Base-by-base conservation (phyloP, 1,284 basidiomycete species). In the Thecaphora frezii region DNA sequence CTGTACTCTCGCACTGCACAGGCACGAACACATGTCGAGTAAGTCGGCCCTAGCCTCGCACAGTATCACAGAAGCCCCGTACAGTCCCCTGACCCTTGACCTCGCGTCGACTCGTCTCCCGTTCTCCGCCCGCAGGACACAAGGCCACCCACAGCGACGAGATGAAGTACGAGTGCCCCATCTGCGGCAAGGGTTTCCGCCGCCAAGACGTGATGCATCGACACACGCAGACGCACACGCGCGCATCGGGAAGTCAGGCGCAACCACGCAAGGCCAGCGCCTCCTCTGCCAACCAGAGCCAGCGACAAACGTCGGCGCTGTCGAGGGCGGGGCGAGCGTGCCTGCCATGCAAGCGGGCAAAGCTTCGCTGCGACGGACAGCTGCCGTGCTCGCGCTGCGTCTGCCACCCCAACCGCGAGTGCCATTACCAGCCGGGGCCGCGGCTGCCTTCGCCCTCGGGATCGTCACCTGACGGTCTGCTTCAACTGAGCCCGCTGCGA, bases 131-230 rank as follows among this genome's bases (percentile, higher is more conserved):
- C 61, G 8, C 64, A 41, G 39, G 64, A 28, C 64, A 66, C 36
- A 51, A 59, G 12, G 64, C 64, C 5, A 66, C 64, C n/a, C 64
- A 66, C 33, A 59, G 61, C 48, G 64, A 66, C 21, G 28, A 30
- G 12, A 58, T 62, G 55, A 61, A 58, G 53, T 66, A 66, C 44
- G 55, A 58, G 16, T 66, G 64, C 26, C 52, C 55, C 24, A 66
- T 66, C 39, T 66, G 64, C 22, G 58, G 64, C 37, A 66, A 66
- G 30, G 51, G 51, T 25, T 66, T 66, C 44, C 58, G 58, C n/a
- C 58, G 64, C 23, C 64, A 66, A 26, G 64, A 66, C 16, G 64
- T 66, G 19, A 66, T 66, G 64, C 64, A 66, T 39, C 64, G 64
- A 3, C 64, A 66, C 46, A 66, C 64, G 0, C 54, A 61, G 55